Evolutionary conservation across 1,139 yeast genomes (phyloP), one percentile per base, ranked within the genome.

Genomic region (Casaregolazyma suthepensis): DNA sequence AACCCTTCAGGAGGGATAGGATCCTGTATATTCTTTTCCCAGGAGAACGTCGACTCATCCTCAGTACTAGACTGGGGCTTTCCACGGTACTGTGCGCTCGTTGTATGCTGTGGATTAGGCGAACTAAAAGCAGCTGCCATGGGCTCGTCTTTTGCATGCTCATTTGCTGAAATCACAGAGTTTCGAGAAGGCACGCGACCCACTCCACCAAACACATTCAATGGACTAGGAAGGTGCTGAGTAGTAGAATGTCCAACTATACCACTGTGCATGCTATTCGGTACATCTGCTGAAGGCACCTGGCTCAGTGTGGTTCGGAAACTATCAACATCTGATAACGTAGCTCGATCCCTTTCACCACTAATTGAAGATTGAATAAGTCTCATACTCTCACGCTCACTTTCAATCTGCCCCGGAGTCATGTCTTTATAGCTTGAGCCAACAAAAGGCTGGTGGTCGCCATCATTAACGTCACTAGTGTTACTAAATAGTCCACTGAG

Each of bases 311-410:
- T 38, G 17, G 37, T 43, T 20, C 50, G 37, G 6, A 47, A 31
- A 47, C 42, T 26, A 22, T 47, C 50, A 23, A 47, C 50, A 47
- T 47, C 50, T 2, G 50, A 47, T 20, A 47, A 43, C 4, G 50
- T 47, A 19, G 26, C 42, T 26, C 45, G 19, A 19, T 38, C 23
- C 20, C 50, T 29, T 5, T 20, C 45, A n/a, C 35, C 50, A 18
- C n/a, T 31, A 13, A 19, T 15, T 18, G 45, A 22, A 19, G 50
- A 47, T 20, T 47, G 50, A 15, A 47, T 43, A 6, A 47, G 50
- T 23, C 50, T 20, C 13, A 47, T 38, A 15, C 50, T 47, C 31
- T 47, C 35, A 12, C 23, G 37, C 20, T 47, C 50, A 15, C 23
- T 38, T 19, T 47, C 50, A 22, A 20, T 22, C 29, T 47, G 23